These are phyloP conservation scores for Colletotrichum noveboracense DNA, from an alignment of 2,329 filamentous ascomycete genomes.

Conservation along the genomic window DNA sequence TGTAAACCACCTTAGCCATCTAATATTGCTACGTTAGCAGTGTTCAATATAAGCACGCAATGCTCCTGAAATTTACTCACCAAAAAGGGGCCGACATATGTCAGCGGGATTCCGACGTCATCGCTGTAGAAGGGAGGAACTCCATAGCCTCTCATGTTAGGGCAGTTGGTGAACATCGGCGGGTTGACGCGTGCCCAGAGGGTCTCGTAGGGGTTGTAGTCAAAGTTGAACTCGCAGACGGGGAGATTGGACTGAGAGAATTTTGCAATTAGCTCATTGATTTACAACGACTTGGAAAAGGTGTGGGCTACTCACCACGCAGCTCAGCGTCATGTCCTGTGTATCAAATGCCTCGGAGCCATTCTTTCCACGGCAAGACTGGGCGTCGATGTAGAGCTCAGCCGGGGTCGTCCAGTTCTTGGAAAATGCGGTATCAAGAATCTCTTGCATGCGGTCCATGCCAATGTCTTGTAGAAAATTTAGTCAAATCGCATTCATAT, in stretches of 20 bases:
- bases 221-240: conserved; percentile 9
- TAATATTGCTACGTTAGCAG: neutral
- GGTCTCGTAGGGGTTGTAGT: neutral
- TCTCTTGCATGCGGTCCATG: neutral
- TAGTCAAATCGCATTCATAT: neutral
- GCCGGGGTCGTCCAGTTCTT: conserved; percentile 9
- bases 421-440: neutral
- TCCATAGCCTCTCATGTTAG: neutral
- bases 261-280: neutral
- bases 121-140: neutral
- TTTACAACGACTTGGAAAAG: too few species aligned
- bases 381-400: neutral
- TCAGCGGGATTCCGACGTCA: neutral
- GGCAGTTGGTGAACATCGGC: neutral
- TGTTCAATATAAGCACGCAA: neutral
- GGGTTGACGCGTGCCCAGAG: neutral
- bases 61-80: neutral
- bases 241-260: neutral
- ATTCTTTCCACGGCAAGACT: neutral
- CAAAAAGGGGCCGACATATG: conserved; percentile 4
- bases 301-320: neutral
- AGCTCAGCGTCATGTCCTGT: neutral
- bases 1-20: neutral
- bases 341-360: neutral
- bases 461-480: neutral